Conservation (phyloP, 2,329 filamentous ascomycete genomes). For the Fusarium lyarnte region DNA sequence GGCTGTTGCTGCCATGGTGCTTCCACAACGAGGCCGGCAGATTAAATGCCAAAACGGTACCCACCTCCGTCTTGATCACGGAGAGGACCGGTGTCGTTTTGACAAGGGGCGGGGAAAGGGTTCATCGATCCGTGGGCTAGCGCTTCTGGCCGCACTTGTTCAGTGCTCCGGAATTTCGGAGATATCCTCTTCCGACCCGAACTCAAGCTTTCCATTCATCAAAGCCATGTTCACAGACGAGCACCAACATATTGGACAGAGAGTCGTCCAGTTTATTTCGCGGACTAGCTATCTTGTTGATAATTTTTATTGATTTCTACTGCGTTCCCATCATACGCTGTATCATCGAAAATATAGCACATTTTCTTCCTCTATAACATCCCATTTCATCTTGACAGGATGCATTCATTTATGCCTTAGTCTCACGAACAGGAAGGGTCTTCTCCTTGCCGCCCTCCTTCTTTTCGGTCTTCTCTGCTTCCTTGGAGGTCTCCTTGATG, state of each 20-base stretch:
- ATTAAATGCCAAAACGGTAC: conserved; percentile 27
- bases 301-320: neutral
- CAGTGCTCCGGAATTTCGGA: neutral
- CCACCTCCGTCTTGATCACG: conserved; percentile 34
- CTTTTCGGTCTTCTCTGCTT: conserved; percentile 52
- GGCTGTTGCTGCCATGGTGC: neutral
- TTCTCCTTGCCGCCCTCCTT: conserved; percentile 41
- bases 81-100: conserved; percentile 23
- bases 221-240: neutral
- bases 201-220: neutral
- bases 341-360: conserved; percentile 16
- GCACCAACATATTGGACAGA: neutral
- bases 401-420: conserved; percentile 36
- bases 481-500: conserved; percentile 84
- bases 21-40: conserved; percentile 15
- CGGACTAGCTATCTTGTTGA: neutral
- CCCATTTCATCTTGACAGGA: neutral
- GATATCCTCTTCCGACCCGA: neutral
- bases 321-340: conserved; percentile 23
- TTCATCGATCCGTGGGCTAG: conserved; percentile 14
- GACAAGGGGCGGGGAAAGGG: conserved; percentile 30
- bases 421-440: conserved; percentile 41
- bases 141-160: neutral
- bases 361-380: conserved; percentile 35
- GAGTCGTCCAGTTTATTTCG: neutral